A percentile compares a stretch with the other conserved stretches of the same genome.
phyloP scores from a whole-genome alignment of 2,329 filamentous ascomycete species.

The Rhynchosporium secalis region DNA sequence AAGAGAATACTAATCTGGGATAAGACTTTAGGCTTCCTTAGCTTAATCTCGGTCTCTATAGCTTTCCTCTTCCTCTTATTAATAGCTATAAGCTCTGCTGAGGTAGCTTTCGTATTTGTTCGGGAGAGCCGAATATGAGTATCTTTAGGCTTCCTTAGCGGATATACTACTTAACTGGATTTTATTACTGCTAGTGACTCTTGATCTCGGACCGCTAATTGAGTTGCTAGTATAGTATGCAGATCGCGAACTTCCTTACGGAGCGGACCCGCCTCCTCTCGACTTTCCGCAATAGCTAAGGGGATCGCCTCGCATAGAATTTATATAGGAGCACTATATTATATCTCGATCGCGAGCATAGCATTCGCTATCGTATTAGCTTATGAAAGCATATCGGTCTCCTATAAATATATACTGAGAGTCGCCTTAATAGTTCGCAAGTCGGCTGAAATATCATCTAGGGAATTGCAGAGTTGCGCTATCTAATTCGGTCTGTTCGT shows the following conservation, averaged over 20 bases:
- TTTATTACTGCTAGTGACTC: conserved; percentile 2
- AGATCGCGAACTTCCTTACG: conserved; percentile 10
- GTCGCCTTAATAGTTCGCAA: conserved; percentile 14
- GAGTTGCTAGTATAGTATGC: conserved; percentile 2
- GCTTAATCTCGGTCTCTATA: conserved; percentile 9
- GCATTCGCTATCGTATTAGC: conserved; percentile 1
- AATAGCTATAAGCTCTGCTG: not conserved
- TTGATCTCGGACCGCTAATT: conserved; percentile 13
- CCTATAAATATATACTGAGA: conserved; percentile 10
- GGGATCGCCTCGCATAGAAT: not conserved
- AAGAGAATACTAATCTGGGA: conserved; percentile 11
- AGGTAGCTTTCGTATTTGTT: conserved; percentile 1
- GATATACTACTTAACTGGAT: conserved; percentile 8
- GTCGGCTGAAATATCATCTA: conserved; percentile 17
- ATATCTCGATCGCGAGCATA: conserved; percentile 5
- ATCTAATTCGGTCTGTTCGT: conserved; percentile 7
- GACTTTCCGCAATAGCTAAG: not conserved
- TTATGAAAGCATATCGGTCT: not conserved
- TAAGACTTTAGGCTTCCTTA: conserved; percentile 13
- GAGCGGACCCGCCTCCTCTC: not conserved
- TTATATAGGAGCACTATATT: conserved; percentile 7
- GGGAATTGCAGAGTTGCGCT: conserved; percentile 11
- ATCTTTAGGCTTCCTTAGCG: not conserved
- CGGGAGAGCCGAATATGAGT: not conserved
- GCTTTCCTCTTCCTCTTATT: conserved; percentile 14